Conservation (phyloP, 352 stramenopile species). For the Globisporangium nagaii region DNA sequence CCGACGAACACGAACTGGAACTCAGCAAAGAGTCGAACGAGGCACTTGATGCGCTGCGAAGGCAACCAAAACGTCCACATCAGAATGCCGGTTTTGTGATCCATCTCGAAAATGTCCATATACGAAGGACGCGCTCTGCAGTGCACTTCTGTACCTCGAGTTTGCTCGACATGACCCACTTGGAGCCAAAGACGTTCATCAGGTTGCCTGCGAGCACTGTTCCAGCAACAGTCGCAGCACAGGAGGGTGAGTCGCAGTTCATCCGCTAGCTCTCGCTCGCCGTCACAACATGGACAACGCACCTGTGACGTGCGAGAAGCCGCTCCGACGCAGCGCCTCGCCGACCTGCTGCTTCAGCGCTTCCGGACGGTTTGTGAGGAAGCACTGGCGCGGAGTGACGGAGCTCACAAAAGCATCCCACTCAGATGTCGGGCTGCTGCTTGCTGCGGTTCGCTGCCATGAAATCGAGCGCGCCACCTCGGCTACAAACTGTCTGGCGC, state of each 20-base stretch:
- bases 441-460: background rate
- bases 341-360: constrained; percentile 1
- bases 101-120: too few relatives aligned
- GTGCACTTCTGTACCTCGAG: too few relatives aligned
- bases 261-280: background rate
- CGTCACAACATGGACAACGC: background rate
- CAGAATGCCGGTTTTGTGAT: too few relatives aligned
- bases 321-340: background rate
- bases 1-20: constrained; percentile 19
- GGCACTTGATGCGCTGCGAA: constrained; percentile 7
- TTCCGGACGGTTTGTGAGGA: constrained; percentile 3
- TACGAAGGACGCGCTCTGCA: too few relatives aligned
- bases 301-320: constrained; percentile 13
- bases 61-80: background rate
- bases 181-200: constrained; percentile 8
- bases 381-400: background rate
- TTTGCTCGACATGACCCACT: constrained; percentile 9
- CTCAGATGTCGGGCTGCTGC: background rate
- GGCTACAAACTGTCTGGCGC: constrained; percentile 7
- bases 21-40: constrained; percentile 14
- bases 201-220: constrained; percentile 12
- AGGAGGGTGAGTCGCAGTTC: background rate
- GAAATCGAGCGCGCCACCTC: constrained; percentile 5
- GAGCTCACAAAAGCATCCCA: background rate
- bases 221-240: background rate